Evolutionary conservation across 2,329 filamentous ascomycete species (phyloP).

Genomic region (Botrytis aclada): DNA sequence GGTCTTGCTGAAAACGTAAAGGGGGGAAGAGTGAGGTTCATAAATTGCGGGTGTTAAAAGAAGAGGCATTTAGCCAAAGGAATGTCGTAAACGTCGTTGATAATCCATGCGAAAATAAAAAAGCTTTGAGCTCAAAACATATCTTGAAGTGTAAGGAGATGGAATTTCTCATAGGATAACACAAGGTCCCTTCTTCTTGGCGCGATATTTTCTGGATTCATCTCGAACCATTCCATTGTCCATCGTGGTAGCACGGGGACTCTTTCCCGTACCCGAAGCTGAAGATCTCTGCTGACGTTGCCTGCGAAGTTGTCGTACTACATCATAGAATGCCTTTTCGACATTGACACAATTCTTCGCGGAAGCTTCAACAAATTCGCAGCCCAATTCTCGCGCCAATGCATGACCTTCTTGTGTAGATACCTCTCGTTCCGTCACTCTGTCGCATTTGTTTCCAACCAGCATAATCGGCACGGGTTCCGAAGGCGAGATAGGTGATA

Average conservation of each 20-base stretch:
- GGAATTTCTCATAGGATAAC: conserved; percentile 37
- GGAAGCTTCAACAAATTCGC: conserved; percentile 95
- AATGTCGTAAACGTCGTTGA: conserved; percentile 30
- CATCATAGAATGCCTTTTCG: conserved; percentile 97
- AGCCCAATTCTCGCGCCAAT: conserved; percentile 85
- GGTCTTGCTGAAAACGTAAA: conserved; percentile 15
- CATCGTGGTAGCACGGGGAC: conserved; percentile 26
- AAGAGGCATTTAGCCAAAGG: conserved; percentile 23
- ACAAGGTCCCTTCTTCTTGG: conserved; percentile 31
- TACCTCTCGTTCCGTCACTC: conserved; percentile 92
- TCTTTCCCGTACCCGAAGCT: conserved; percentile 28
- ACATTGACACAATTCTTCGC: conserved; percentile 99
- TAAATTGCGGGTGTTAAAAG: conserved; percentile 12
- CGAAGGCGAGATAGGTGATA: conserved; percentile 50
- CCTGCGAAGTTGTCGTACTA: conserved; percentile 83
- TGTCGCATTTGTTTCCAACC: conserved; percentile 97
- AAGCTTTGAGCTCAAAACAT: conserved; percentile 20
- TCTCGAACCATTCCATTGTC: conserved; percentile 32
- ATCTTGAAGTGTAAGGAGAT: conserved; percentile 14
- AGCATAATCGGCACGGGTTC: conserved; percentile 89
- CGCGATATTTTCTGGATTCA: conserved; percentile 32
- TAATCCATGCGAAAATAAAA: conserved; percentile 19
- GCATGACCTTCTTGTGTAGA: conserved; percentile 95
- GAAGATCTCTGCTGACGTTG: conserved; percentile 58
- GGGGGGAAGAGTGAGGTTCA: conserved; percentile 19